Percentiles rank a stretch among this genome's conserved stretches.
Evolutionary conservation across 106 monocot genomes (phyloP).

Genomic region (Platanthera zijinensis): DNA sequence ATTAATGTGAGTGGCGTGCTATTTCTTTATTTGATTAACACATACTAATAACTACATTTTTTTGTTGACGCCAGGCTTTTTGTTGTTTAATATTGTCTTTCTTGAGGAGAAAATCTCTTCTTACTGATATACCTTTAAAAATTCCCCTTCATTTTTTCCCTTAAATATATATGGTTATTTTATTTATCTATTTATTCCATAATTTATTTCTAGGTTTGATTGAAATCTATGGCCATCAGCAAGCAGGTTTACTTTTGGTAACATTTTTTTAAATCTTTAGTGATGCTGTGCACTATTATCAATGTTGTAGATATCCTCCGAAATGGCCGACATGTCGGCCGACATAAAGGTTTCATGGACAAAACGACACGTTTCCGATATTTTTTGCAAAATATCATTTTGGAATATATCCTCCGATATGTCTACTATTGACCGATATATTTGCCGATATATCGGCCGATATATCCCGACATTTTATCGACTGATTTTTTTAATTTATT

Average conservation of each 20-base stretch:
- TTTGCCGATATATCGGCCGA: no score
- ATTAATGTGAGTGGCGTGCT: conserved; percentile 45
- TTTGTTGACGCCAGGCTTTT: background rate
- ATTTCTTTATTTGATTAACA: background rate
- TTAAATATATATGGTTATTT: no score
- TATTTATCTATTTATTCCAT: background rate
- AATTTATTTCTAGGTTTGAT: background rate
- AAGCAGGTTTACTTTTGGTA: background rate
- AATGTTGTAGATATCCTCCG: no score
- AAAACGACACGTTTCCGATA: no score
- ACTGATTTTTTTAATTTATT: no score
- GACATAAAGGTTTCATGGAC: no score
- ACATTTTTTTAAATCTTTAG: background rate
- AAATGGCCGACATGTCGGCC: no score
- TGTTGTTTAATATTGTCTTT: background rate
- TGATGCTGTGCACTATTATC: background rate
- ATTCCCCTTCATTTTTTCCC: background rate
- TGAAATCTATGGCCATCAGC: background rate
- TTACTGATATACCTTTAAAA: background rate
- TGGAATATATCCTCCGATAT: no score
- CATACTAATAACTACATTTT: background rate
- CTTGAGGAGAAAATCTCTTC: background rate
- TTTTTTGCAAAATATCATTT: no score
- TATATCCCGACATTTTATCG: no score
- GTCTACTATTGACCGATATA: no score